Evolutionary conservation across 192 early-diverging fungal species (phyloP).

Genomic region (Coemansia aciculifera): DNA sequence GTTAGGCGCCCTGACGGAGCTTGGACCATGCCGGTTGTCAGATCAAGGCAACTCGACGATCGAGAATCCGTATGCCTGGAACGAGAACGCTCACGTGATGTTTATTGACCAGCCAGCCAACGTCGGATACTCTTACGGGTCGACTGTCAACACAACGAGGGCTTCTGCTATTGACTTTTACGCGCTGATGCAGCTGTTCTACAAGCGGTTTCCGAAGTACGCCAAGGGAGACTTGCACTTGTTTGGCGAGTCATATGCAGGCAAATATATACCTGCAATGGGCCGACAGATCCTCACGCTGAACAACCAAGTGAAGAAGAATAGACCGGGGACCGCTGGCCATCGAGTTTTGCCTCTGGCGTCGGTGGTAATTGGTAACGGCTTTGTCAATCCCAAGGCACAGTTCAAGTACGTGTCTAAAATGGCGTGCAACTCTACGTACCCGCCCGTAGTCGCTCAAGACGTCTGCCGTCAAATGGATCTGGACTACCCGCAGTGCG

Average conservation of each 20-base stretch:
- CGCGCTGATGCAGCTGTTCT: slow-evolving; percentile 86
- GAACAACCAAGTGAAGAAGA: slow-evolving; percentile 47
- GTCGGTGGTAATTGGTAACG: slow-evolving; percentile 86
- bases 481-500: slow-evolving; percentile 8
- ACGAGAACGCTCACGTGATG: slow-evolving; percentile 76
- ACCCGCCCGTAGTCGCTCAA: slow-evolving; percentile 72
- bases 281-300: slow-evolving; percentile 67
- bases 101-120: slow-evolving; percentile 86
- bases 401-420: slow-evolving; percentile 80
- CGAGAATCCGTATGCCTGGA: slow-evolving; percentile 83
- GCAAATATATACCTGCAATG: slow-evolving; percentile 92
- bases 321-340: not conserved
- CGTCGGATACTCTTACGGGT: slow-evolving; percentile 85
- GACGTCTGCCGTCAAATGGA: slow-evolving; percentile 69
- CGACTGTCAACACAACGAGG: slow-evolving; percentile 62
- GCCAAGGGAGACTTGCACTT: slow-evolving; percentile 72
- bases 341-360: slow-evolving; percentile 59
- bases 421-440: slow-evolving; percentile 68
- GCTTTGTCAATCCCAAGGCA: slow-evolving; percentile 74
- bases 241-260: slow-evolving; percentile 82
- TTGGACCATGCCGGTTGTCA: slow-evolving; percentile 82
- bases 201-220: slow-evolving; percentile 76
- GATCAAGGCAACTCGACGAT: slow-evolving; percentile 65
- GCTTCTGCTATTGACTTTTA: slow-evolving; percentile 81
- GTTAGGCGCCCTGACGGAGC: slow-evolving; percentile 70